Evolutionary conservation across 495 filamentous ascomycete genomes (phyloP).

Genomic region (Penicillium cosmopolitanum): DNA sequence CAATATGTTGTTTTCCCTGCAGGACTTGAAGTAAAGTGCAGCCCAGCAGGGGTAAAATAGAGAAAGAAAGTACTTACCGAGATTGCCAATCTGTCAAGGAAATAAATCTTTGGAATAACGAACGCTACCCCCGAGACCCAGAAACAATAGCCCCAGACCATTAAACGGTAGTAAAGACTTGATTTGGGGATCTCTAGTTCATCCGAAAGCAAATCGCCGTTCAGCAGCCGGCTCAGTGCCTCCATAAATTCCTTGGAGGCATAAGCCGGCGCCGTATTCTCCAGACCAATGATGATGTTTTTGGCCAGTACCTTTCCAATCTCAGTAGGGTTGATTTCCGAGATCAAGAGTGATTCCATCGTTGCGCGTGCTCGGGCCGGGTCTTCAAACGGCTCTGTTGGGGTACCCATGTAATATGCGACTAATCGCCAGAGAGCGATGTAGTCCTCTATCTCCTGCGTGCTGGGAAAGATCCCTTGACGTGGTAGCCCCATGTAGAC

Average conservation of each 20-base stretch:
- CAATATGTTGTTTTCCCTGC: too few species aligned
- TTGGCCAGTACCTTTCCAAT: slow-evolving; percentile 66
- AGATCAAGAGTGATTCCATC: slow-evolving; percentile 66
- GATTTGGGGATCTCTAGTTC: slow-evolving; percentile 61
- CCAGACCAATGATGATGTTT: slow-evolving; percentile 72
- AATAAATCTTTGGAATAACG: slow-evolving; percentile 55
- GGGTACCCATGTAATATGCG: slow-evolving; percentile 70
- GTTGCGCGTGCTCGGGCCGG: slow-evolving; percentile 57
- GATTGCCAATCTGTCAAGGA: slow-evolving; percentile 62
- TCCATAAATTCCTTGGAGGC: slow-evolving; percentile 64
- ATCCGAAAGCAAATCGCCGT: slow-evolving; percentile 64
- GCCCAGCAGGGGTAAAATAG: not conserved
- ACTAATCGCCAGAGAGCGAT: slow-evolving; percentile 78
- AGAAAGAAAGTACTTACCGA: slow-evolving; percentile 34
- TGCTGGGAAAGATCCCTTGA: slow-evolving; percentile 67
- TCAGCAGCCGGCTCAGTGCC: slow-evolving; percentile 70
- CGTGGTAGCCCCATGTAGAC: slow-evolving; percentile 71
- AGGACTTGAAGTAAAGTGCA: not conserved
- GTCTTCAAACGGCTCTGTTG: slow-evolving; percentile 58
- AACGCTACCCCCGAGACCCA: slow-evolving; percentile 63
- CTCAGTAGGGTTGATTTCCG: slow-evolving; percentile 65
- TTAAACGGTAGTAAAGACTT: slow-evolving; percentile 56
- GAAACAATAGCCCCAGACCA: slow-evolving; percentile 70
- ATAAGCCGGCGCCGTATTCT: slow-evolving; percentile 64
- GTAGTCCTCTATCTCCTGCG: slow-evolving; percentile 70